These are phyloP conservation scores for Zasmidium angulare DNA, from an alignment of 2,329 filamentous ascomycete genomes.

Conservation along the genomic window DNA sequence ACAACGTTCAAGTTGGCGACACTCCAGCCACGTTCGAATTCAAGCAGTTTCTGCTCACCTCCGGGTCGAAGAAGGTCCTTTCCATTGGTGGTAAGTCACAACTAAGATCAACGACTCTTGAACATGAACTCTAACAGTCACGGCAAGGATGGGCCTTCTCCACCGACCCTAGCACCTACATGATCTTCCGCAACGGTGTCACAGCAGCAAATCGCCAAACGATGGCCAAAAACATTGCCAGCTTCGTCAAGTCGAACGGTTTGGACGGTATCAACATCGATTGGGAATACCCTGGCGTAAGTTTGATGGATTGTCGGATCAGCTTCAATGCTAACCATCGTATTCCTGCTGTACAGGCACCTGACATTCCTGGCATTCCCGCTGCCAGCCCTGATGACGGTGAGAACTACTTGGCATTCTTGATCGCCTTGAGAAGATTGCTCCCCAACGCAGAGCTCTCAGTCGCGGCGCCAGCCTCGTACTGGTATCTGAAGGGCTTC, in stretches of 20 bases:
- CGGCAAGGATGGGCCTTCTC: conserved; percentile 42
- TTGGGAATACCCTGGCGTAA: conserved; percentile 35
- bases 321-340: neutral
- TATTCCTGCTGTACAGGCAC: neutral
- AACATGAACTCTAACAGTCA: no score
- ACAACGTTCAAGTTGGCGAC: conserved; percentile 9
- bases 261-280: conserved; percentile 54
- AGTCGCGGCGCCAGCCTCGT: conserved; percentile 33
- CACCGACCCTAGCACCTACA: conserved; percentile 35
- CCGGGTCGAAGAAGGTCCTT: conserved; percentile 41
- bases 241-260: conserved; percentile 70
- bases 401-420: conserved; percentile 16
- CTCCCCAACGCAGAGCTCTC: conserved; percentile 22
- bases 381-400: conserved; percentile 6
- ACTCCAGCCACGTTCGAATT: conserved; percentile 35
- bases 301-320: neutral
- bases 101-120: no score
- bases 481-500: conserved; percentile 34
- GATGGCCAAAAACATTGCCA: conserved; percentile 67
- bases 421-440: conserved; percentile 9
- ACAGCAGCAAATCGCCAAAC: conserved; percentile 40
- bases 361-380: conserved; percentile 6
- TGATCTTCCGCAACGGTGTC: conserved; percentile 41
- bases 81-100: conserved; percentile 41
- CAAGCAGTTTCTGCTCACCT: conserved; percentile 34